phyloP scores from a whole-genome alignment of 345 rosid genomes.

The Carallia pectinifolia region DNA sequence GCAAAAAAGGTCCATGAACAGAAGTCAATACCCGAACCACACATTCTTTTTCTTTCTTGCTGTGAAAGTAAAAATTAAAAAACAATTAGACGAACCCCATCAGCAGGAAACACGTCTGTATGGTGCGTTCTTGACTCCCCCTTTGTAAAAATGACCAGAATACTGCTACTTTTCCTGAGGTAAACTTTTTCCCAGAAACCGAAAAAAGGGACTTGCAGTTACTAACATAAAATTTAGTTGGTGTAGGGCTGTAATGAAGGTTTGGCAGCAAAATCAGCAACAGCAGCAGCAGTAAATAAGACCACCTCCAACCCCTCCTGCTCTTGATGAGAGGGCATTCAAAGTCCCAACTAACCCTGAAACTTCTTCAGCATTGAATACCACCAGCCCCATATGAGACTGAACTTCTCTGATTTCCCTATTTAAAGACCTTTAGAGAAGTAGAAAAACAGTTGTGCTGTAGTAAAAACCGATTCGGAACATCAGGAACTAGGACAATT shows the following conservation, averaged over 20 bases:
- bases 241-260: conserved; percentile 41
- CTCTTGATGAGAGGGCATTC: conserved; percentile 48
- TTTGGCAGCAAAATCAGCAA: conserved; percentile 34
- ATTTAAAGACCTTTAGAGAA: conserved; percentile 43
- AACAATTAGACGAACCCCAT: neutral
- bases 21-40: conserved; percentile 99
- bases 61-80: neutral
- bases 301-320: conserved; percentile 16
- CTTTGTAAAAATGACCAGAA: conserved; percentile 14
- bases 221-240: conserved; percentile 25
- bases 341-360: conserved; percentile 47
- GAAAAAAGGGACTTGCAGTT: conserved; percentile 19
- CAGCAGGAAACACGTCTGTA: conserved; percentile 38
- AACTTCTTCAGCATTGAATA: conserved; percentile 39
- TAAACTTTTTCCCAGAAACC: conserved; percentile 20
- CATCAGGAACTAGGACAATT: conserved; percentile 65
- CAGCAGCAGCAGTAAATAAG: conserved; percentile 36
- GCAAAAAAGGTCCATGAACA: conserved; percentile 20
- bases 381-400: conserved; percentile 30
- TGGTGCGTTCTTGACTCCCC: conserved; percentile 99
- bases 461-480: conserved; percentile 24
- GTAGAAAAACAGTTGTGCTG: conserved; percentile 42
- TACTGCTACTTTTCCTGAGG: conserved; percentile 9
- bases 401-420: conserved; percentile 38
- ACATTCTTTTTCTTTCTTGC: conserved; percentile 24